Evolutionary conservation across 768 basidiomycete species (phyloP).

Genomic region (Podaxis rugospora): DNA sequence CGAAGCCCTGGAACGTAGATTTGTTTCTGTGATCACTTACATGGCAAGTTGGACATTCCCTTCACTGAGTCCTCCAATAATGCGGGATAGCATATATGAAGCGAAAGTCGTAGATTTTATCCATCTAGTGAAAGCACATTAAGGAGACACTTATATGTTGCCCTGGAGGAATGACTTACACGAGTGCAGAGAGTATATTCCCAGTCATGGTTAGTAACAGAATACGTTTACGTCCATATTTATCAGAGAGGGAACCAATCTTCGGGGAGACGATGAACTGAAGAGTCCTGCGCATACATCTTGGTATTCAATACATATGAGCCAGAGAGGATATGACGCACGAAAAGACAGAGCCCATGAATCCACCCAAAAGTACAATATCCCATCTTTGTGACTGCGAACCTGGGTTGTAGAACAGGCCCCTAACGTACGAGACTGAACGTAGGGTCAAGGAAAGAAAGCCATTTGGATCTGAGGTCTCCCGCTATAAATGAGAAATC

Average conservation of each 20-base stretch:
- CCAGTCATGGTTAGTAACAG: conserved; percentile 88
- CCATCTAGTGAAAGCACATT: conserved; percentile 51
- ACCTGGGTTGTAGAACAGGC: conserved; percentile 56
- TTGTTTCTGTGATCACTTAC: conserved; percentile 40
- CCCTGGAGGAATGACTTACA: conserved; percentile 47
- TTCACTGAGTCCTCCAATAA: conserved; percentile 92
- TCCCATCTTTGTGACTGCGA: conserved; percentile 82
- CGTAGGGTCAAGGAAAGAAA: conserved; percentile 70
- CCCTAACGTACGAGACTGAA: conserved; percentile 62
- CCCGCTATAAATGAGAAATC: conserved; percentile 42
- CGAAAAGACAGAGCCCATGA: conserved; percentile 95
- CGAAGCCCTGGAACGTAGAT: neutral
- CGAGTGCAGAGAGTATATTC: conserved; percentile 83
- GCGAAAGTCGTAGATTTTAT: conserved; percentile 87
- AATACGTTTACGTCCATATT: conserved; percentile 81
- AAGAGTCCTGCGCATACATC: conserved; percentile 49
- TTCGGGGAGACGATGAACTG: conserved; percentile 82
- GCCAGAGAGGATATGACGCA: conserved; percentile 35
- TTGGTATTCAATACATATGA: conserved; percentile 22
- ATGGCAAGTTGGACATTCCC: conserved; percentile 97
- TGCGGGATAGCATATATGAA: conserved; percentile 82
- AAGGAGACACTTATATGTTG: neutral
- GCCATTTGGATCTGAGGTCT: conserved; percentile 63
- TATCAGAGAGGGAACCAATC: conserved; percentile 84
- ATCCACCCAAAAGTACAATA: conserved; percentile 85